Percentiles rank a stretch among this genome's conserved stretches.
These are phyloP conservation scores for Leccinum angustisporum DNA, from an alignment of 1,284 basidiomycete species.

Conservation along the genomic window DNA sequence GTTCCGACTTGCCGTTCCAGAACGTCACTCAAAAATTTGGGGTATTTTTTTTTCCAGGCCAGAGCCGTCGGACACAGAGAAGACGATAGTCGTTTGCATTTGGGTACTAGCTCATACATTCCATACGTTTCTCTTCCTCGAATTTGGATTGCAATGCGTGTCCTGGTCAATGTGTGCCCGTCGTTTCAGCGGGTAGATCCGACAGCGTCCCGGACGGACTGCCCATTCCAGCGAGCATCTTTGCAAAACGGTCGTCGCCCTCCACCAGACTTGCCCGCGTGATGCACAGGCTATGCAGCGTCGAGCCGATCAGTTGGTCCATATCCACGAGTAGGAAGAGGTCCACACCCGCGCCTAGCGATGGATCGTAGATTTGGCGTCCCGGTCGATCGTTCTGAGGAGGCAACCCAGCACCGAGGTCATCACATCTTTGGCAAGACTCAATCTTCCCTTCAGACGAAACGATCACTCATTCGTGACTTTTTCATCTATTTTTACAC, in stretches of 20 bases:
- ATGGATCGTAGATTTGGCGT: background rate
- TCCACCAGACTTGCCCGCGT: background rate
- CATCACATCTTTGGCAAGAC: too few species aligned
- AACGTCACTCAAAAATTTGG: background rate
- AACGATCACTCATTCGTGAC: too few species aligned
- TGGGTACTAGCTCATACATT: background rate
- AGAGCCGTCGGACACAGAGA: constrained; percentile 34
- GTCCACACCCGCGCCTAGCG: background rate
- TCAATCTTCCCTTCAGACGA: too few species aligned
- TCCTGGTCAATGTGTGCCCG: background rate
- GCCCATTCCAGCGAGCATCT: too few species aligned
- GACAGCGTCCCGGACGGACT: too few species aligned
- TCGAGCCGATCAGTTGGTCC: background rate
- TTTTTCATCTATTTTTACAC: too few species aligned
- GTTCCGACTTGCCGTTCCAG: constrained; percentile 24
- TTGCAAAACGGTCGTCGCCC: background rate
- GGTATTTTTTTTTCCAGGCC: constrained; percentile 16
- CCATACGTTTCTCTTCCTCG: background rate
- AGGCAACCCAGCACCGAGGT: too few species aligned
- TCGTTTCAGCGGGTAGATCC: too few species aligned
- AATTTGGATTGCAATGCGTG: background rate
- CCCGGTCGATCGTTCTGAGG: background rate
- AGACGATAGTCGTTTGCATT: constrained; percentile 18
- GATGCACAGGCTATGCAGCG: background rate
- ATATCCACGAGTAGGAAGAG: background rate